Evolutionary conservation across 2,329 filamentous ascomycete genomes (phyloP), one percentile per base, ranked within the genome.

Genomic region (Fusarium zealandicum): DNA sequence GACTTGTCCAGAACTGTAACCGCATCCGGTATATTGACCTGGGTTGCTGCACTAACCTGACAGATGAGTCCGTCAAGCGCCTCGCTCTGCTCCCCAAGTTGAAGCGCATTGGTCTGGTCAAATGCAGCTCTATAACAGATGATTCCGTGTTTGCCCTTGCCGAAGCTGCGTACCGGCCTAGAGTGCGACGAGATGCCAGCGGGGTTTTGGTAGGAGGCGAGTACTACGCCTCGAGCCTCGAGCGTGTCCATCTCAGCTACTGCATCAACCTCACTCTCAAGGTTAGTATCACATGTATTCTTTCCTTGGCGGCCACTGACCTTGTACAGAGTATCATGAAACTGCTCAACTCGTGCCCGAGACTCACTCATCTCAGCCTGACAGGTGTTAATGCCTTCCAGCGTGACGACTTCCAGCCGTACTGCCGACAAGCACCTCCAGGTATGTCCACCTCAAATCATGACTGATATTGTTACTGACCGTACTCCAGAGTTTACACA

Each of bases 11-110:
- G 63, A 81, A 80, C 46, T 99, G 95, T 79, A 98, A 93, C 69
- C 86, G 95, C 18, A 98, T 99, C 63, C 85, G 95, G 49, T 99
- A 99, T 72, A 99, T 99, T 61, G 95, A 99, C 71, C 79, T 99
- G 36, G 95, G 95, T n/a, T 98, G 95, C 76, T 99, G 95, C 74
- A 85, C 84, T 12, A 88, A 91, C 65, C 79, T 99, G 56, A 98
- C 95, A 0, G 95, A 99, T 66, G 81, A 83, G 10, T 97, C 93
- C 17, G 89, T 99, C 13, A 89, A 84, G 58, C 88, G 91, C 60
- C 80, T 99, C 31, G 93, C 95, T 5, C 85, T 85, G 12, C 82
- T 99, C 6, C 95, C 95, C 3, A 99, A 99, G 74, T 79, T 99
- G 46, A 93, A 96, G 78, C 84, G 95, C 31, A 96, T 99, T 56